phyloP scores from a whole-genome alignment of 345 rosid species.

The Microthlaspi erraticum region DNA sequence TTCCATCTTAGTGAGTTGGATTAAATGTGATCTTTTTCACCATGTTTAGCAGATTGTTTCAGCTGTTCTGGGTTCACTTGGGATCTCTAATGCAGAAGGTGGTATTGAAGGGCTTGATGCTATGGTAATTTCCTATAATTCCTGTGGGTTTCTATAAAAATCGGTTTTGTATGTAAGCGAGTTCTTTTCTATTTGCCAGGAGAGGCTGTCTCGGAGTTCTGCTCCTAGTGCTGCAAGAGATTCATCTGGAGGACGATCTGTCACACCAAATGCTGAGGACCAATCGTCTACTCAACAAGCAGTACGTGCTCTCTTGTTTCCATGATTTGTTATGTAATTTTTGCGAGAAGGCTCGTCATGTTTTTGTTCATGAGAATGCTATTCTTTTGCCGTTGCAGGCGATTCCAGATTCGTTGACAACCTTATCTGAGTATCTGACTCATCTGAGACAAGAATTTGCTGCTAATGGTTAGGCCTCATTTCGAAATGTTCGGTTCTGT shows the following conservation, averaged over 20 bases:
- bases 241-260: conserved; percentile 36
- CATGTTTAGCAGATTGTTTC: conserved; percentile 44
- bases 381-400: conserved; percentile 43
- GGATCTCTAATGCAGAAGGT: conserved; percentile 40
- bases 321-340: conserved; percentile 8
- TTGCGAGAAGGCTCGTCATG: conserved; percentile 11
- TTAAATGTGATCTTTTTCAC: conserved; percentile 28
- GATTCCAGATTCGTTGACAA: conserved; percentile 59
- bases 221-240: conserved; percentile 28
- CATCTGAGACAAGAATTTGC: conserved; percentile 55
- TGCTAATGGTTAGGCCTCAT: conserved; percentile 47
- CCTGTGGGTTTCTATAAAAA: not conserved
- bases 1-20: conserved; percentile 2
- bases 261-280: conserved; percentile 31
- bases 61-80: conserved; percentile 50
- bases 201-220: conserved; percentile 41
- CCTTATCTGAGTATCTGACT: conserved; percentile 57
- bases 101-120: conserved; percentile 44
- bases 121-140: conserved; percentile 34
- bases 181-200: conserved; percentile 39
- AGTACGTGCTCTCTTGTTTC: conserved; percentile 39
- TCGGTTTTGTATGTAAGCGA: conserved; percentile 9
- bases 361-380: conserved; percentile 7
- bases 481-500: conserved; percentile 7
- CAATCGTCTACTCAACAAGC: conserved; percentile 49